Evolutionary conservation across 2,329 filamentous ascomycete species (phyloP), one percentile per base, ranked within the genome.

Genomic region (Triangularia verruculosa): DNA sequence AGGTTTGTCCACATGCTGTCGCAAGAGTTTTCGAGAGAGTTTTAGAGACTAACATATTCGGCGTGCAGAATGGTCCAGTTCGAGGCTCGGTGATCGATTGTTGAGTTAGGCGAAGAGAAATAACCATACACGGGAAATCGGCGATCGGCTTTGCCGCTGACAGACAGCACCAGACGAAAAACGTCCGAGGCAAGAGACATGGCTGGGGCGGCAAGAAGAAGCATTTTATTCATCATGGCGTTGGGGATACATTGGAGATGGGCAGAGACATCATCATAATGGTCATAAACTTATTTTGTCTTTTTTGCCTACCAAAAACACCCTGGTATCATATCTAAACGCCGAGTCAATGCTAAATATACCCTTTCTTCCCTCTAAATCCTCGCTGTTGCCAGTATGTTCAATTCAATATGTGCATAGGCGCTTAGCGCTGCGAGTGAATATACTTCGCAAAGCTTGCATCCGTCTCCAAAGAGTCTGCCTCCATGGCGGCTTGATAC

Each of bases 51-150:
- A 61, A 75, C 62, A n/a, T 22, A 22, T 61, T 17, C 63, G 9
- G 13, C 1, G 8, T 51, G 61, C 71, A 96, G 94, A 74, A 97
- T 98, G 93, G 93, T 98, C 59, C 95, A 99, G 80, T 98, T 99
- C 74, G 93, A 99, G 82, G 95, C 95, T 59, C 87, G 94, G 79
- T 98, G 78, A 83, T 20, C 9, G 34, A 12, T 34, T 4, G 7
- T 15, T 12, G 34, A n/a, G n/a, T 20, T 47, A 8, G n/a, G n/a
- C 9, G n/a, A 20, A 47, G 17, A 47, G n/a, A 9, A 20, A 47
- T 3, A 47, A 20, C 1, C n/a, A 47, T n/a, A n/a, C n/a, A n/a
- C n/a, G n/a, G n/a, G n/a, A n/a, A n/a, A n/a, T n/a, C n/a, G n/a
- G n/a, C n/a, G n/a, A n/a, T n/a, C n/a, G n/a, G n/a, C n/a, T n/a